A percentile compares a stretch with the other conserved stretches of the same genome.
Conservation (phyloP, 169 alveolate species). For the Plasmodium ovale region DNA sequence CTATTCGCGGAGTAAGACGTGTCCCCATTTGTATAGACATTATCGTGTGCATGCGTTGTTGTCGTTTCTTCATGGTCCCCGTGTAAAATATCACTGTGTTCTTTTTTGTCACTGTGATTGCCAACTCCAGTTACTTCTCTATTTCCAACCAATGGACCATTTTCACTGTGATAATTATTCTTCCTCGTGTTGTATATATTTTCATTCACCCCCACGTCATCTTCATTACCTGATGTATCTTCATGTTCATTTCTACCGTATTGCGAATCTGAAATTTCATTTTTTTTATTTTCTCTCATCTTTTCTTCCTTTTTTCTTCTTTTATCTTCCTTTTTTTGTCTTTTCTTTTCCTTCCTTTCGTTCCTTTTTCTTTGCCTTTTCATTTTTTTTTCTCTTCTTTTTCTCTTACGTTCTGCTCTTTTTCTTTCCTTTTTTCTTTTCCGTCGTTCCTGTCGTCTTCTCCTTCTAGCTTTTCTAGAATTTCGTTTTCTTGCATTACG, state of each 20-base stretch:
- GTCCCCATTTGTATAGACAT: neutral
- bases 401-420: neutral
- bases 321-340: slow-evolving; percentile 5
- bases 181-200: neutral
- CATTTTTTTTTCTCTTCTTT: slow-evolving; percentile 1
- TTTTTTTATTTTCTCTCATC: neutral
- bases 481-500: neutral
- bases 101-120: neutral
- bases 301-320: slow-evolving; percentile 1
- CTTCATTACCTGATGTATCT: neutral
- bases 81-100: neutral
- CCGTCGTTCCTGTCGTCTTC: neutral
- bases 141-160: neutral
- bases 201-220: neutral
- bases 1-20: neutral
- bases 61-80: neutral
- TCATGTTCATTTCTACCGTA: neutral
- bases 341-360: slow-evolving; percentile 3
- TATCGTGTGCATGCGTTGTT: neutral
- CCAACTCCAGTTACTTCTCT: neutral
- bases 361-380: neutral
- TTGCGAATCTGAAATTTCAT: neutral
- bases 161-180: neutral
- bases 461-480: neutral
- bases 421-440: neutral